Base-by-base conservation (phyloP, 73 alveolate species). In the Breviolum minutum region DNA sequence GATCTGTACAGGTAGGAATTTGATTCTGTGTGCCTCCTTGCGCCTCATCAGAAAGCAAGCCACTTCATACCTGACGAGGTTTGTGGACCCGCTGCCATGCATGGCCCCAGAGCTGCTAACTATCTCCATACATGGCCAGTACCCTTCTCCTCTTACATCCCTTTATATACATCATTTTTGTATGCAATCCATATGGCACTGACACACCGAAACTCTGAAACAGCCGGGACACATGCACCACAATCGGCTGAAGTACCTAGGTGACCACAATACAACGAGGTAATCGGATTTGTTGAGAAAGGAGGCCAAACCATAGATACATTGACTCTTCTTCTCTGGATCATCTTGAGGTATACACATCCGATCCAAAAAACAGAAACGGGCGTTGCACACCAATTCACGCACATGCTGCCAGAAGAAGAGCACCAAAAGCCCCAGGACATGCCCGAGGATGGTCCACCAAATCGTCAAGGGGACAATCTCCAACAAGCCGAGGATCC, bases 331-430 rank as follows among this genome's bases (percentile, higher is more conserved):
- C 84, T 16, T 13, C 32, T 63, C 84, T 6, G 14, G 60, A n/a
- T 87, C 95, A 29, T 87, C 60, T 63, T 87, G 95, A 0, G 95
- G 95, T 63, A 87, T 87, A 26, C 95, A 87, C 13, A 87, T 19
- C 0, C 95, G 40, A 27, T 87, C 95, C 61, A 87, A 68, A 63
- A 87, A 87, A 10, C 64, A 63, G 22, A 87, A 27, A 20, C 62
- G 76, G 27, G 77, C 54, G 48, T 13, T 29, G 69, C 19, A 32
- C 62, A 60, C 22, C 48, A 87, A 16, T 48, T 87, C 95, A 19
- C 69, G 81, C 83, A 87, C 66, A 73, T 87, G 95, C 68, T 87
- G 95, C 95, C 95, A 87, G 83, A 87, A 87, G 80, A 87, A 61
- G 63, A 86, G 14, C 29, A n/a, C 17, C 61, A 20, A 4, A 10